phyloP scores from a whole-genome alignment of 2,329 filamentous ascomycete genomes.

The Pseudogymnoascus sp. region DNA sequence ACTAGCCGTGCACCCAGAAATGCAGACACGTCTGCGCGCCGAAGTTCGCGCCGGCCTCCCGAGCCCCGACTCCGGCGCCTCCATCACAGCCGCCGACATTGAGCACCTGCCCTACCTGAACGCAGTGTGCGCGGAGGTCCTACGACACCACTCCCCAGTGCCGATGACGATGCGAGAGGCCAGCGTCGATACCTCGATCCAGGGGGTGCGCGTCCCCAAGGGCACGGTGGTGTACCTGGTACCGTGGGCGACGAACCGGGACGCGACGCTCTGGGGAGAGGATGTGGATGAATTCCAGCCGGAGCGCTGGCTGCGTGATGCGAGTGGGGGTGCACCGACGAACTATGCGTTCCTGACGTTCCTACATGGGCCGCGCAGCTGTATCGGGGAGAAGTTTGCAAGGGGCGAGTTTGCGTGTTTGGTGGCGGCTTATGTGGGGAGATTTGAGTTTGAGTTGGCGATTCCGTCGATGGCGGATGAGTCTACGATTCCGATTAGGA shows the following conservation, averaged over 20 bases:
- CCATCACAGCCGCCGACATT: slow-evolving; percentile 49
- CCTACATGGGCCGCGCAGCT: slow-evolving; percentile 76
- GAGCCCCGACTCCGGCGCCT: slow-evolving; percentile 32
- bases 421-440: slow-evolving; percentile 67
- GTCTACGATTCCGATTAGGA: slow-evolving; percentile 57
- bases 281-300: slow-evolving; percentile 72
- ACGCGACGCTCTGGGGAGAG: slow-evolving; percentile 62
- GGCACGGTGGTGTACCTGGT: slow-evolving; percentile 60
- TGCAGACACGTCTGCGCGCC: slow-evolving; percentile 58
- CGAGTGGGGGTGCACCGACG: slow-evolving; percentile 62
- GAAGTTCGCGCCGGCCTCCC: slow-evolving; percentile 60
- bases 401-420: slow-evolving; percentile 79
- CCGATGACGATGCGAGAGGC: slow-evolving; percentile 60
- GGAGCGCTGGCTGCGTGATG: slow-evolving; percentile 61
- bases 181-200: slow-evolving; percentile 55
- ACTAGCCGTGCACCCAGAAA: slow-evolving; percentile 55
- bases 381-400: slow-evolving; percentile 76
- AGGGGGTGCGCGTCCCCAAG: slow-evolving; percentile 58
- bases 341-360: slow-evolving; percentile 79
- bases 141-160: slow-evolving; percentile 61
- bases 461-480: slow-evolving; percentile 44
- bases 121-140: slow-evolving; percentile 69
- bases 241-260: slow-evolving; percentile 61
- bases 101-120: slow-evolving; percentile 73
- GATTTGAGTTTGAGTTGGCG: slow-evolving; percentile 55